A percentile compares a stretch with the other conserved stretches of the same genome.
Evolutionary conservation across 176 grass and related monocot genomes (phyloP).

Genomic region (Oryza coarctata): DNA sequence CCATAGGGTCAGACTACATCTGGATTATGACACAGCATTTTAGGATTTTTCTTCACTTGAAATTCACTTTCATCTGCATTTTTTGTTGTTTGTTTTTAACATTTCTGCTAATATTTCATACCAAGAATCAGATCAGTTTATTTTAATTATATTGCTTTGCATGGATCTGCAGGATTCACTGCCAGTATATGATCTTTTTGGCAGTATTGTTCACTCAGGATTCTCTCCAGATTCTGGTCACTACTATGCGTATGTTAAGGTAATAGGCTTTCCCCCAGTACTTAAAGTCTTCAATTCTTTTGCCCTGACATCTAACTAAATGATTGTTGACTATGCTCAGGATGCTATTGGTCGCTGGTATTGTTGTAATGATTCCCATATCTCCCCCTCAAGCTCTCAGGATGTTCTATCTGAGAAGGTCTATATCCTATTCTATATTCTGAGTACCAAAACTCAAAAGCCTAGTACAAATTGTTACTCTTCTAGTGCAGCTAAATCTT

Average conservation of each 20-base stretch:
- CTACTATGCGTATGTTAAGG: constrained; percentile 99
- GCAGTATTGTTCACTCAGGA: constrained; percentile 89
- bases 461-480: constrained; percentile 62
- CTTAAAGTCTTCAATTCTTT: constrained; percentile 21
- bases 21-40: constrained; percentile 12
- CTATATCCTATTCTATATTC: constrained; percentile 97
- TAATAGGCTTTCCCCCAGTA: constrained; percentile 33
- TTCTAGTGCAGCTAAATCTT: constrained; percentile 64
- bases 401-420: constrained; percentile 97
- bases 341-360: constrained; percentile 86
- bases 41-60: constrained; percentile 11
- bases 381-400: constrained; percentile 77
- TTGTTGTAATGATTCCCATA: constrained; percentile 95
- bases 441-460: constrained; percentile 64
- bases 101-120: not conserved
- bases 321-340: constrained; percentile 43
- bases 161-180: constrained; percentile 61
- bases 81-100: not conserved
- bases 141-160: constrained; percentile 39
- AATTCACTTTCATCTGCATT: constrained; percentile 1
- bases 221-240: constrained; percentile 88
- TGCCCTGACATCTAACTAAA: constrained; percentile 16
- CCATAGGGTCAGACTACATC: not conserved
- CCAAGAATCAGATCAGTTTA: not conserved
- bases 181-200: constrained; percentile 81